phyloP scores from a whole-genome alignment of 1,284 basidiomycete genomes.

The Anthracocystis walkeri region DNA sequence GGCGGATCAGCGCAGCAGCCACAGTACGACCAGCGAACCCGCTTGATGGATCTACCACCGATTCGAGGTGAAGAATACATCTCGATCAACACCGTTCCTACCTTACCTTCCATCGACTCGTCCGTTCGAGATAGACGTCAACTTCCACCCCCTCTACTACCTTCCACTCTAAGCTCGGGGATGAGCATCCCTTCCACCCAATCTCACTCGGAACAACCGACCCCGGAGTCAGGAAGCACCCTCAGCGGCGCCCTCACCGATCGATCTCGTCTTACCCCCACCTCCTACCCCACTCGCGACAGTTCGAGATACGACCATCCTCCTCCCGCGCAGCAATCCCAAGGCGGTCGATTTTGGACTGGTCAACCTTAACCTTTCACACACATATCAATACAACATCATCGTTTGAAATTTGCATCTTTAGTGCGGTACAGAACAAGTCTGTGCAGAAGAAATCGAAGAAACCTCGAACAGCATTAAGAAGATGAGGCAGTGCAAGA shows the following conservation, averaged over 20 bases:
- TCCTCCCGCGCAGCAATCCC: too few relatives aligned
- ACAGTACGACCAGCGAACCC: neutral
- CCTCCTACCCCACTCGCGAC: neutral
- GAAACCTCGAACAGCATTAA: slow-evolving; percentile 73
- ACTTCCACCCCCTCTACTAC: neutral
- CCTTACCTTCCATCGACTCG: neutral
- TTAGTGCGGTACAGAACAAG: slow-evolving; percentile 23
- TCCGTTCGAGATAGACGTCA: neutral
- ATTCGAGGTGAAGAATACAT: slow-evolving; percentile 14
- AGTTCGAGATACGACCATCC: slow-evolving; percentile 15
- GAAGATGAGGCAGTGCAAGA: slow-evolving; percentile 82
- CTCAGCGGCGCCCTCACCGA: neutral
- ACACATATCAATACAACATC: neutral
- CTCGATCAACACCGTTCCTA: neutral
- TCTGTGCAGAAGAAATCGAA: slow-evolving; percentile 26
- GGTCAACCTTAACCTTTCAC: slow-evolving; percentile 3
- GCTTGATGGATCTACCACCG: slow-evolving; percentile 25
- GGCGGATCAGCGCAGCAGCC: neutral
- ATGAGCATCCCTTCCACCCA: neutral
- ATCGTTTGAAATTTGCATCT: too few relatives aligned
- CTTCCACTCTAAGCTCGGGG: neutral
- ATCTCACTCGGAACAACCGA: too few relatives aligned
- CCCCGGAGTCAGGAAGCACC: neutral
- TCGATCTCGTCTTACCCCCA: neutral
- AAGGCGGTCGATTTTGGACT: slow-evolving; percentile 1